A percentile compares a stretch with the other conserved stretches of the same genome.
These are phyloP conservation scores for Gossypium turneri DNA, from an alignment of 345 rosid genomes.

Conservation along the genomic window DNA sequence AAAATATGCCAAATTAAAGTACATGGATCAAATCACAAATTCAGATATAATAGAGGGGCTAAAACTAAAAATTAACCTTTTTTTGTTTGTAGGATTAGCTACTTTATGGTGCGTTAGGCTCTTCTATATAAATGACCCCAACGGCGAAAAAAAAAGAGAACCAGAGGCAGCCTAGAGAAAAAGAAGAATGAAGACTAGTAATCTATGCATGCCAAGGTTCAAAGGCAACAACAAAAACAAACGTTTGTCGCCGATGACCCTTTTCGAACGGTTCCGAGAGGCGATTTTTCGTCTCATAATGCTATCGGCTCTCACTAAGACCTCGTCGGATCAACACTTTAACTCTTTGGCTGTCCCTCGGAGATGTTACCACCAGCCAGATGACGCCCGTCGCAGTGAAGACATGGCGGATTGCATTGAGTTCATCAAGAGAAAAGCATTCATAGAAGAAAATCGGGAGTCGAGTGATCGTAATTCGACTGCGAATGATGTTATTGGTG, in stretches of 20 bases:
- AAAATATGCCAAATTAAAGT: too few relatives aligned
- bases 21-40: too few relatives aligned
- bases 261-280: slow-evolving; percentile 53
- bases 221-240: slow-evolving; percentile 19
- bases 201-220: slow-evolving; percentile 55
- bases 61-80: too few relatives aligned
- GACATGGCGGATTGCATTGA: slow-evolving; percentile 84
- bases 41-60: too few relatives aligned
- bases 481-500: slow-evolving; percentile 13
- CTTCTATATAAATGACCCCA: background rate
- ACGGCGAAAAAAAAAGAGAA: slow-evolving; percentile 19
- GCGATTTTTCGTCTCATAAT: slow-evolving; percentile 63
- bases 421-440: slow-evolving; percentile 62
- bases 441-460: slow-evolving; percentile 10
- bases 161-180: slow-evolving; percentile 13
- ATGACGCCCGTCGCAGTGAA: slow-evolving; percentile 51
- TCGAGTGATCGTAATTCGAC: background rate
- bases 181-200: slow-evolving; percentile 21
- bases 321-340: slow-evolving; percentile 12
- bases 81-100: too few relatives aligned
- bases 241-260: slow-evolving; percentile 38
- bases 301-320: slow-evolving; percentile 63
- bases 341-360: slow-evolving; percentile 4
- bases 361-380: slow-evolving; percentile 12
- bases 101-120: background rate